Base-by-base conservation (phyloP, 257 asterid genomes). In the Solanum bulbocastanum region DNA sequence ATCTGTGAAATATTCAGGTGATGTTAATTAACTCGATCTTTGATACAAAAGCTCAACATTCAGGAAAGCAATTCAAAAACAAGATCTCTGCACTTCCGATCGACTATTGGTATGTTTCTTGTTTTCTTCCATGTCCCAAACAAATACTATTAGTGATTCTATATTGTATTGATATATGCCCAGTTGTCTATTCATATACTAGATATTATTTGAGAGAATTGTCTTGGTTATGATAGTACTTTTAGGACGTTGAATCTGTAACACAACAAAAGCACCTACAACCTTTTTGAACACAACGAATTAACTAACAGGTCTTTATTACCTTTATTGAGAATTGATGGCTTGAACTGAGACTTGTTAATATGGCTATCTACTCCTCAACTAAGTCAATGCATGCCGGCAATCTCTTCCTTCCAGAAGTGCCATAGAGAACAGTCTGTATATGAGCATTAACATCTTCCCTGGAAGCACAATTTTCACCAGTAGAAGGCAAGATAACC, bases 351-450 rank as follows among this genome's bases (percentile, higher is more conserved):
- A 27, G 65, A 87, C 81, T 23, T 27, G 56, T 60, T 86, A 85
- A 73, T 60, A 85, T 49, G 78, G 76, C 32, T 33, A 79, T 32
- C 87, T 89, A 81, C 71, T 89, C 85, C 1, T 90, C 90, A 91
- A 91, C 93, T 86, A 93, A 72, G 37, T 92, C 93, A 78, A 85
- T 39, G 87, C 92, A 96, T 32, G 88, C 96, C 25, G 93, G 93
- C 84, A 94, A 89, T 87, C 98, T 92, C 89, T 90, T 89, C 87
- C 87, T 88, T 20, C 37, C 14, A 46, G 83, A 56, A 27, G 90
- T 87, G 87, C 94, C 95, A 85, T 88, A 85, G 62, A 94, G 98
- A 88, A 91, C 88, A 39, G 84, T 44, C 86, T 84, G 85, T 46
- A 96, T 90, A 16, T 90, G 88, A 78, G 91, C 93, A 91, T 89